Evolutionary conservation across 805 yeast species (phyloP), one percentile per base, ranked within the genome.

Genomic region (Blastobotrys muscicola): DNA sequence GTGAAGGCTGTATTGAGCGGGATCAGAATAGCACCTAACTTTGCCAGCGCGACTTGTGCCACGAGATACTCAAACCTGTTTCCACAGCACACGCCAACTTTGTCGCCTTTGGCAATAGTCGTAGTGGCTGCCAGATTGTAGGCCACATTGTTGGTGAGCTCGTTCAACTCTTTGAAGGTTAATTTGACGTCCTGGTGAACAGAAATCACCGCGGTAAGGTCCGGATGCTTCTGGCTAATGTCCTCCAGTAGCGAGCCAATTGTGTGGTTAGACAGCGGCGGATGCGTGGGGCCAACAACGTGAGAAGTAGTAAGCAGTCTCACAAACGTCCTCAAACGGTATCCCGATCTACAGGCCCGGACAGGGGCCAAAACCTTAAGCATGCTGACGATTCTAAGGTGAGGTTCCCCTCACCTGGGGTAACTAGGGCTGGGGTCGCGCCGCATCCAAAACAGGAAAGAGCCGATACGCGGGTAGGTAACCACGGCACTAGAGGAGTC

Each of bases 1-100:
- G 60, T 57, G 43, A 57, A 58, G 2, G 60, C 58, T 8, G 61
- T 58, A 39, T 58, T 58, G 30, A 58, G 43, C 3, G 62, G 62
- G 3, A 58, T 57, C 45, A 56, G 43, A 10, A 56, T 49, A 4
- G 58, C 55, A 4, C 62, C 62, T 2, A 55, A 41, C 33, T 50
- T 49, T 11, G 57, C 58, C 36, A 58, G 47, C 13, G 54, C 61
- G 31, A 56, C 36, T 43, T 57, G 59, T 2, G 55, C 37, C 9
- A 51, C 59, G 4, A 52, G 49, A 42, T 56, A 58, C 43, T 58
- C 53, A 61, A 61, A 58, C 13, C 52, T 30, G 33, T 56, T 55
- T 11, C 60, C 60, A 8, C 55, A 54, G 37, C 60, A 54, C 3
- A 58, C 54, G 2, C 58, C 58, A 2, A 58, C 54, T 4, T 48